These are phyloP conservation scores for Benincasa hispida DNA, from an alignment of 306 rosid species.

Conservation along the genomic window DNA sequence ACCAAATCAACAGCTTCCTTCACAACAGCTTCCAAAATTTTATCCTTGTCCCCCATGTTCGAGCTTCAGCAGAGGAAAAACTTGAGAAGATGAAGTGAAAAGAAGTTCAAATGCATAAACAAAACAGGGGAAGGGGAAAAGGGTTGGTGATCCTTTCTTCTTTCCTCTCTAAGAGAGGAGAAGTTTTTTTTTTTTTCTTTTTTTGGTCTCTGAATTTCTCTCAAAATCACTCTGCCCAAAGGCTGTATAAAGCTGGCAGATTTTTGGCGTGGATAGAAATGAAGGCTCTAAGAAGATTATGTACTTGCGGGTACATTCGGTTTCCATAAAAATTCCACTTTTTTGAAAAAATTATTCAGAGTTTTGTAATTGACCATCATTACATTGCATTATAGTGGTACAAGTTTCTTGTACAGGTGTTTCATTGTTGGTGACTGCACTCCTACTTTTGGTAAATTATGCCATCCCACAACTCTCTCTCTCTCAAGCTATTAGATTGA, in stretches of 20 bases:
- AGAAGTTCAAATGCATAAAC: not conserved
- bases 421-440: not conserved
- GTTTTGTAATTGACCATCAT: not conserved
- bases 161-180: not conserved
- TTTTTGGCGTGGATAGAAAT: constrained; percentile 7
- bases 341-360: not conserved
- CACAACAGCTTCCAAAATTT: constrained; percentile 46
- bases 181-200: too few species aligned
- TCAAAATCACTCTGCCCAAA: not conserved
- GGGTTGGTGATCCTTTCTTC: not conserved
- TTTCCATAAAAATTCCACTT: not conserved
- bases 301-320: constrained; percentile 5
- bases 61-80: not conserved
- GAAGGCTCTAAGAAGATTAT: not conserved
- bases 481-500: too few species aligned
- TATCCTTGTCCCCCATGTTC: constrained; percentile 36
- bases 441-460: not conserved
- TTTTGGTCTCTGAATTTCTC: not conserved
- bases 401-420: constrained; percentile 1
- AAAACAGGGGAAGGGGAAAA: not conserved
- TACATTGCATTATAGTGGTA: not conserved
- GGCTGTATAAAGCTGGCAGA: not conserved
- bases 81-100: not conserved
- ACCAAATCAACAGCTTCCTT: constrained; percentile 86
- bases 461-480: not conserved